A percentile compares a stretch with the other conserved stretches of the same genome.
Evolutionary conservation across 192 early-diverging fungal species (phyloP).

Genomic region (Lobosporangium transversale): DNA sequence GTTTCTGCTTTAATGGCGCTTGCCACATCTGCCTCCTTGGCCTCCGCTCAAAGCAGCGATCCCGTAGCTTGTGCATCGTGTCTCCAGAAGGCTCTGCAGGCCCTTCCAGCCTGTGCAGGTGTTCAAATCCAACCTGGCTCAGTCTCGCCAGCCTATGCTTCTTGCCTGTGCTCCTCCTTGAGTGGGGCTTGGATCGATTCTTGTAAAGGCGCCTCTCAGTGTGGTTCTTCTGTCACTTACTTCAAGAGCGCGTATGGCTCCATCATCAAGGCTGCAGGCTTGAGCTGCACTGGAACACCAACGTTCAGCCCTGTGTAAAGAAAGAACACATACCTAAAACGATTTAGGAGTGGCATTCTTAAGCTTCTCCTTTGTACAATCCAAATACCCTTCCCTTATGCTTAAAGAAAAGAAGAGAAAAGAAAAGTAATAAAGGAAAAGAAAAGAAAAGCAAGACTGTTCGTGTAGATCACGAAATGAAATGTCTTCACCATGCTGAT

Average conservation of each 20-base stretch:
- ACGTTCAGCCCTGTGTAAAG: conserved; percentile 11
- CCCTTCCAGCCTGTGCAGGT: conserved; percentile 23
- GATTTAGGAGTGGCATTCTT: background rate
- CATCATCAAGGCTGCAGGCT: conserved; percentile 26
- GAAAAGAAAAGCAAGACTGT: too few species aligned
- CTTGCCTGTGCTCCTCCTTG: conserved; percentile 39
- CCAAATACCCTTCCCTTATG: too few species aligned
- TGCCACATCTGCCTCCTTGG: conserved; percentile 16
- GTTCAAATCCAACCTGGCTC: background rate
- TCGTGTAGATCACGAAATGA: too few species aligned
- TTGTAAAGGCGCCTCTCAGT: conserved; percentile 16
- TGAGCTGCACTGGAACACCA: conserved; percentile 8
- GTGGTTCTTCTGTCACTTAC: conserved; percentile 7
- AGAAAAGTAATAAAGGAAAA: too few species aligned
- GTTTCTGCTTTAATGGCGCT: conserved; percentile 4
- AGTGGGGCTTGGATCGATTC: conserved; percentile 26
- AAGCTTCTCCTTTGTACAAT: background rate
- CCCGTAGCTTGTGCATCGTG: conserved; percentile 27
- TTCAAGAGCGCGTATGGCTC: conserved; percentile 16
- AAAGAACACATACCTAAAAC: background rate
- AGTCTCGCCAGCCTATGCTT: conserved; percentile 26
- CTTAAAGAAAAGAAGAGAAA: too few species aligned
- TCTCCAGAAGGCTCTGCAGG: conserved; percentile 23
- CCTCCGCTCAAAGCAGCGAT: conserved; percentile 18
- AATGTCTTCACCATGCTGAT: too few species aligned